Base-by-base conservation (phyloP, 2,329 filamentous ascomycete species). In the Xylaria polymorpha region DNA sequence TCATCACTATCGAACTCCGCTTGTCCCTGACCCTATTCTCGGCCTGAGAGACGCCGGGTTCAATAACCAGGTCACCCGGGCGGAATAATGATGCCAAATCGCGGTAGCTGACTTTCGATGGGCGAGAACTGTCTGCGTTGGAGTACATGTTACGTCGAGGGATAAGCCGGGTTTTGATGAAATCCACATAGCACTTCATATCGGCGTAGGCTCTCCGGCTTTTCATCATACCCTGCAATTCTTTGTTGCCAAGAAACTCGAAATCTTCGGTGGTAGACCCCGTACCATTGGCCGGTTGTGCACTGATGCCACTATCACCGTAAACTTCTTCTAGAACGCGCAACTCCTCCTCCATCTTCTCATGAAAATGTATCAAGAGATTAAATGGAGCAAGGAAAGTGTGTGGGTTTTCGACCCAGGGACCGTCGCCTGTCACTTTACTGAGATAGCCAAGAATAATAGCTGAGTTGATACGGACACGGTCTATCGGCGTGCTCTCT, bases 381-480 rank as follows among this genome's bases (percentile, higher is more conserved):
- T 70, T 68, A 4, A 72, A 72, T 0, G 70, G 70, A 0, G 70
- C 70, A 12, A 72, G 37, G 14, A 72, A 72, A 9, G 70, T 71
- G 37, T 72, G 63, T 20, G 70, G 41, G 18, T 61, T 68, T 5
- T 66, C 68, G 35, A 71, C 66, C 70, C 68, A 72, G 3, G 70
- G 70, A 15, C 70, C 70, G 18, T 70, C 70, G 14, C 68, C 68
- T 22, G 68, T 72, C 37, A 72, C 70, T 48, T 71, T 71, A 41
- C 70, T 72, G 18, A 72, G 70, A 67, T 71, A 72, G 2, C 66
- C 70, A 5, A 72, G 68, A 29, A 72, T 39, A 18, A 71, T 71
- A 20, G 70, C 68, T 9, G 70, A 72, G 50, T 72, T 72, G 41
- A 72, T 50, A 25, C 70, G 70, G 46, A 72, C 65, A 0, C 70